Evolutionary conservation across 305 asterid genomes (phyloP).

Genomic region (Solanum hybrid): DNA sequence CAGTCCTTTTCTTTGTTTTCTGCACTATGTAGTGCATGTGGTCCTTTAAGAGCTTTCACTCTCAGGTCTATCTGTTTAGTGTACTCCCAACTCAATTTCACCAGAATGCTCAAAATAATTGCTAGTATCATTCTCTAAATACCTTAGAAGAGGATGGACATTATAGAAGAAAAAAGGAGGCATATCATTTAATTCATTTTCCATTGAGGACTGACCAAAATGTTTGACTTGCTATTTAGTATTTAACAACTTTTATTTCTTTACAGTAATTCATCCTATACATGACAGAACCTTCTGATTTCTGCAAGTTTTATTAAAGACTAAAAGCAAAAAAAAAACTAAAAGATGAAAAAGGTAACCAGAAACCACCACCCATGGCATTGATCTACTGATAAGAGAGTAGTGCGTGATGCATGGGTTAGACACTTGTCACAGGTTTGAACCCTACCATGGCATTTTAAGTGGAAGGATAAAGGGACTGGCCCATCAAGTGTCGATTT

Average conservation of each 20-base stretch:
- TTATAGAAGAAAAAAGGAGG: neutral
- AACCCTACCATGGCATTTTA: neutral
- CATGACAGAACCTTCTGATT: neutral
- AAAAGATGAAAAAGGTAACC: neutral
- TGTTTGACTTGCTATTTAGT: neutral
- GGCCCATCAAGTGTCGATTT: neutral
- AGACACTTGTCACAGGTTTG: neutral
- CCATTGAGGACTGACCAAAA: neutral
- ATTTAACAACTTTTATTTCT: neutral
- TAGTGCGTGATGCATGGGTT: neutral
- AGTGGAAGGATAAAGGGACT: neutral
- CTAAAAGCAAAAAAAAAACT: neutral
- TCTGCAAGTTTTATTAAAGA: neutral
- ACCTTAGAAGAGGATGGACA: neutral
- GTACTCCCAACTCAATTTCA: neutral
- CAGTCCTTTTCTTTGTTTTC: slow-evolving; percentile 19
- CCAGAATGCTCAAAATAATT: neutral
- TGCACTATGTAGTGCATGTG: slow-evolving; percentile 20
- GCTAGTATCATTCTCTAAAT: neutral
- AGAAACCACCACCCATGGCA: neutral
- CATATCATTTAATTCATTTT: neutral
- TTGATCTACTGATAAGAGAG: neutral
- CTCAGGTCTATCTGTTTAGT: slow-evolving; percentile 11
- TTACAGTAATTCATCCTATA: neutral
- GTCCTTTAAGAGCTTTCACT: slow-evolving; percentile 16